These are phyloP conservation scores for Pseudogymnoascus sp. DNA, from an alignment of 2,329 filamentous ascomycete species.

Conservation along the genomic window DNA sequence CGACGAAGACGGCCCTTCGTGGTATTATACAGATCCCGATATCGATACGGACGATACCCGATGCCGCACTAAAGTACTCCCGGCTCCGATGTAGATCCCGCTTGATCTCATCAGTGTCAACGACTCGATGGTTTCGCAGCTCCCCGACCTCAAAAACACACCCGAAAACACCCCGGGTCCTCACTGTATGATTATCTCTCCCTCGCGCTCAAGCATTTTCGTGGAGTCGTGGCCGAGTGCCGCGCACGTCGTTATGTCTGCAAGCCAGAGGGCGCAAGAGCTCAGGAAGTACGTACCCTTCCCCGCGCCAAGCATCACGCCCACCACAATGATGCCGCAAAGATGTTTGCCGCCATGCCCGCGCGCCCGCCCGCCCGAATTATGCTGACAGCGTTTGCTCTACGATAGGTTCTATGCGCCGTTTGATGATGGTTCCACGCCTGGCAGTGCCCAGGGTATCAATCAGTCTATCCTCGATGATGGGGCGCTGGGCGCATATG, in stretches of 20 bases:
- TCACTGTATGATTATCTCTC: constrained; percentile 8
- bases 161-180: not conserved
- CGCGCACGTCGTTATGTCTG: constrained; percentile 8
- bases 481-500: constrained; percentile 14
- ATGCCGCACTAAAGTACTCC: not conserved
- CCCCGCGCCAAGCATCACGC: not conserved
- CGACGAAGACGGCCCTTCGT: not conserved
- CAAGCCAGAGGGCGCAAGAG: constrained; percentile 23
- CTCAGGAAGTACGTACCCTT: constrained; percentile 23
- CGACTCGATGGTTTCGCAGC: not conserved
- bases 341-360: constrained; percentile 6
- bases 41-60: not conserved
- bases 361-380: not conserved
- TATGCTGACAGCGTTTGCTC: not conserved
- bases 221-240: constrained; percentile 1
- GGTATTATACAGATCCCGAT: not conserved
- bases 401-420: constrained; percentile 25
- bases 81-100: not conserved
- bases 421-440: constrained; percentile 8
- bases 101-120: constrained; percentile 1
- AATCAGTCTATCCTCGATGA: constrained; percentile 24
- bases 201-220: not conserved
- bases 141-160: not conserved
- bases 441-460: constrained; percentile 14
- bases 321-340: not conserved